Evolutionary conservation across 306 rosid species (phyloP), one percentile per base, ranked within the genome.

Genomic region (Sicyos baderoa): DNA sequence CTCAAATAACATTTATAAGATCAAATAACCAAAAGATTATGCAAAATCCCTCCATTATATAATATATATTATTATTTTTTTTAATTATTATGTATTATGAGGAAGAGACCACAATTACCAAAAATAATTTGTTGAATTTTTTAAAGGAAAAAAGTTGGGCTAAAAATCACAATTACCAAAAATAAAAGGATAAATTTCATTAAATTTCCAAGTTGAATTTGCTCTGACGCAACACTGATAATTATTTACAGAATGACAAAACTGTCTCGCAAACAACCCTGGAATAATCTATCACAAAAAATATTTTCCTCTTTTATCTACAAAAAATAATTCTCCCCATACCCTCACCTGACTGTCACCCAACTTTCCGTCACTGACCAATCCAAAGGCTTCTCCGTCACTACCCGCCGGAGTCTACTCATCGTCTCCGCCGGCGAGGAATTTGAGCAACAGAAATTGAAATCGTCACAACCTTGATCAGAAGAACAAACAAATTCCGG

Each of bases 311-410:
- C 40, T 10, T 8, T 15, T 49, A 49, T 49, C 7, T 22, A 55
- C n/a, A 11, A 4, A 4, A 57, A 35, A 4, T 15, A 60, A 32
- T 18, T 18, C 17, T 21, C 29, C 8, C 35, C 3, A 13, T 21
- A 17, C 12, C 8, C 45, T 72, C 76, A 75, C 83, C 90, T 77
- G 6, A 84, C 87, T 10, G 63, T 42, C 4, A 57, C 54, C 93
- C 95, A 89, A 58, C 79, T 77, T 4, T 74, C 87, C 0, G 74
- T 82, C 49, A 63, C 77, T 6, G 80, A 78, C 95, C 89, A 87
- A 74, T 75, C 13, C 29, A 76, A 75, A 6, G 57, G 48, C 40
- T 56, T 50, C 4, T 72, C 80, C n/a, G 75, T 66, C 61, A 52
- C 72, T 22, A 92, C 70, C 44, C 6, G 78, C 77, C 9, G 74